Evolutionary conservation across 495 filamentous ascomycete species (phyloP), one percentile per base, ranked within the genome.

Genomic region (Penicillium lagena): DNA sequence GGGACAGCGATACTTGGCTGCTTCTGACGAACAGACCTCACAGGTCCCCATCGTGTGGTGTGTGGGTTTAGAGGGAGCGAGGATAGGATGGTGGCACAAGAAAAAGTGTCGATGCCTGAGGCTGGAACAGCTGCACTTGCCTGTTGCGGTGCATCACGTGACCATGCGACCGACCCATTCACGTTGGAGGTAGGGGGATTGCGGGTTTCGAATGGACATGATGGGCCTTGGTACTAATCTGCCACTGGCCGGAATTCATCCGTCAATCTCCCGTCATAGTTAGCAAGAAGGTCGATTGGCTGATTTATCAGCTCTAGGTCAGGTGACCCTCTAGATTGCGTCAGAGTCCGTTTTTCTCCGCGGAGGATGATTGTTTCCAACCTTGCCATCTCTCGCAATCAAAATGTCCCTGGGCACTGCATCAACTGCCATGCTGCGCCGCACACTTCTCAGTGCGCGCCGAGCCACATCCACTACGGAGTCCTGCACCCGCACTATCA

Each of bases 1-100:
- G 3, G 78, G 76, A 62, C 83, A 87, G 40, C 83, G 82, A 58
- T 86, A 86, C 55, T 81, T 85, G 22, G 64, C 72, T 15, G 63
- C 59, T 37, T 82, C 68, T 39, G 61, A 62, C 40, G 72, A 64
- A 62, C 82, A 87, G 12, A 86, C 76, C 47, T 72, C 72, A 51
- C 83, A 87, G 15, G 50, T 52, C 45, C 49, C 56, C 28, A 67
- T 30, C 62, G 67, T 67, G 41, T 22, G 4, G 22, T 22, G 22
- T 22, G 22, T 4, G 2, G 22, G 22, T 22, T 22, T 0, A 22
- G 4, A 22, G 22, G 22, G 22, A 22, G 22, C 22, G 22, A 22
- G 22, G 6, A 22, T 4, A 22, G 22, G 6, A 22, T 4, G 22
- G 22, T 22, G 22, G 2, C 22, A 22, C 22, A 4, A 22, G 22